Base-by-base conservation (phyloP, 306 rosid species). In the Dalbergia cultrata region DNA sequence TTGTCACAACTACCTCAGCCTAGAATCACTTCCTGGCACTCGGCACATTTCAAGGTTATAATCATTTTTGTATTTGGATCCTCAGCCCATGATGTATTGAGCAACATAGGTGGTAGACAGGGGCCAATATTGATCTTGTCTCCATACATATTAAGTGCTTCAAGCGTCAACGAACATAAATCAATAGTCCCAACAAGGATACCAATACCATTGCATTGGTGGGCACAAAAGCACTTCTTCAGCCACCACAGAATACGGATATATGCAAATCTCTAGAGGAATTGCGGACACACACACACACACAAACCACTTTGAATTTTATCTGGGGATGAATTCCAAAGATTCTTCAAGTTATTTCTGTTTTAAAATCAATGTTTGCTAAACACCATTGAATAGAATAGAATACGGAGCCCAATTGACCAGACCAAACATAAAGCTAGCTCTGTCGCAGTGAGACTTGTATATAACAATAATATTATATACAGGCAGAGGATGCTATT, bases 161-260 rank as follows among this genome's bases (percentile, higher is more conserved):
- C 19, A 7, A 49, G 33, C 19, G 21, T 65, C 22, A 52, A 76
- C 52, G 6, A 80, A 10, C 53, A 2, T 17, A 4, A 37, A 14
- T 65, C 31, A 35, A 64, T 47, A 70, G 60, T 31, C 54, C 74
- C 75, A 56, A 68, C 53, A 66, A 37, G 33, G 63, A 26, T 26
- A 26, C 31, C 31, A 26, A 39, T 79, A 66, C 16, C 67, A 18
- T 69, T 34, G 43, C 62, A 33, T 73, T 64, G 52, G 47, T 70
- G 72, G 82, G 75, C 31, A 53, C 82, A 54, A 65, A 41, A 31
- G 80, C 9, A 72, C 76, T 56, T 59, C 54, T 37, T 67, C 19
- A 73, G 69, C 76, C 82, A 81, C 80, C 77, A 58, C 62, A 57
- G 39, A 76, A 76, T 74, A 31, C 22, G 84, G 80, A 80, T 84